A percentile compares a stretch with the other conserved stretches of the same genome.
Evolutionary conservation across 192 early-diverging fungal species (phyloP).

Genomic region (Jimgerdemannia lactiflua): DNA sequence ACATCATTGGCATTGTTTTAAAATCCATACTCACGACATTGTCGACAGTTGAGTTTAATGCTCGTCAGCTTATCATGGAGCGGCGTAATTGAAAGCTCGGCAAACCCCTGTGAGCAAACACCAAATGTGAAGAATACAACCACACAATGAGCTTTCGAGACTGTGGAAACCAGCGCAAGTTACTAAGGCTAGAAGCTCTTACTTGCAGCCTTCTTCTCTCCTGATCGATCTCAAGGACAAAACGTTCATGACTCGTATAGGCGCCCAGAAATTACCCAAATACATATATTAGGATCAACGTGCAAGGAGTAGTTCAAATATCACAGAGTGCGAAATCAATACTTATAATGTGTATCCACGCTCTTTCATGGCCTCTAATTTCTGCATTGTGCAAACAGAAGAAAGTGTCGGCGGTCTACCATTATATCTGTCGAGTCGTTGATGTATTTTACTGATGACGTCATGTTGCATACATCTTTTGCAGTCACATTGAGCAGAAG

Average conservation of each 20-base stretch:
- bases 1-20: background rate
- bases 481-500: too few species aligned
- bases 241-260: conserved; percentile 51
- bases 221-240: conserved; percentile 49
- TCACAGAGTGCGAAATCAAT: conserved; percentile 1
- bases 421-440: too few species aligned
- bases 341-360: conserved; percentile 33
- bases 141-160: background rate
- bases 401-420: too few species aligned
- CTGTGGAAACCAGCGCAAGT: background rate
- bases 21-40: conserved; percentile 31
- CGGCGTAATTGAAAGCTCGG: conserved; percentile 46
- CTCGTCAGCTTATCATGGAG: conserved; percentile 30
- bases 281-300: conserved; percentile 6
- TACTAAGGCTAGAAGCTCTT: background rate
- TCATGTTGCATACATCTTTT: too few species aligned
- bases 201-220: conserved; percentile 41
- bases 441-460: too few species aligned
- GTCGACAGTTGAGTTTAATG: conserved; percentile 44
- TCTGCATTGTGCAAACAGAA: background rate
- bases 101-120: conserved; percentile 35
- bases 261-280: conserved; percentile 11
- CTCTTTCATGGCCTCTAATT: background rate
- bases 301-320: background rate
- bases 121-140: background rate